Conservation (phyloP, 2,329 filamentous ascomycete genomes). For the Cercospora sesami region DNA sequence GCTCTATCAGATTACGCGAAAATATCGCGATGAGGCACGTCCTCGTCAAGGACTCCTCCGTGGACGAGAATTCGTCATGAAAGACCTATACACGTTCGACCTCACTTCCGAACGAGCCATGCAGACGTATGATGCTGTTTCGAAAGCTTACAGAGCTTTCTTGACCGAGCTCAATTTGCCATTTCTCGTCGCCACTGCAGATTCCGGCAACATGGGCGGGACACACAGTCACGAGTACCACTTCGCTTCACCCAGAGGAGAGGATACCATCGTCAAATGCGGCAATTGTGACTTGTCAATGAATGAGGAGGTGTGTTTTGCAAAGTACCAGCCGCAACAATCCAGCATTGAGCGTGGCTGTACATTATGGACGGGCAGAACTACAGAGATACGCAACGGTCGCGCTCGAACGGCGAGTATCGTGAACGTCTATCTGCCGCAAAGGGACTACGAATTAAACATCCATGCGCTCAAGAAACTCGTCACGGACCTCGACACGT, state of each 20-base stretch:
- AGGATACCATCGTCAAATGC: conserved; percentile 82
- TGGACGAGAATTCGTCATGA: conserved; percentile 93
- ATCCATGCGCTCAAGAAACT: conserved; percentile 66
- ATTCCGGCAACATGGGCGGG: conserved; percentile 95
- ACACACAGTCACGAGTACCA: conserved; percentile 94
- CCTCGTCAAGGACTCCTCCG: conserved; percentile 85
- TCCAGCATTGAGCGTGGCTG: conserved; percentile 8
- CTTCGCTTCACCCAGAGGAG: conserved; percentile 73
- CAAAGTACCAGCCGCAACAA: conserved; percentile 3
- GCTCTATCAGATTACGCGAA: conserved; percentile 88
- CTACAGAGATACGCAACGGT: not conserved
- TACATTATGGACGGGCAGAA: conserved; percentile 20
- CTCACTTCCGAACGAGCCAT: conserved; percentile 65
- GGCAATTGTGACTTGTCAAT: conserved; percentile 70
- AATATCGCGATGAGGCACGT: conserved; percentile 89
- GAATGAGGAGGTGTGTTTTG: conserved; percentile 73
- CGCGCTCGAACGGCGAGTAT: conserved; percentile 53
- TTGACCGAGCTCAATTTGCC: conserved; percentile 82
- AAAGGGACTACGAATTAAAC: conserved; percentile 48
- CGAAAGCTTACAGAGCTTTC: conserved; percentile 70
- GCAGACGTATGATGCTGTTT: conserved; percentile 75
- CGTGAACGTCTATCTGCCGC: conserved; percentile 61
- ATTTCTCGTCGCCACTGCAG: conserved; percentile 81
- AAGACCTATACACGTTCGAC: conserved; percentile 97
- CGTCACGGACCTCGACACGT: conserved; percentile 66